Conservation (phyloP, 257 asterid genomes). For the Fraxinus quadrangulata region DNA sequence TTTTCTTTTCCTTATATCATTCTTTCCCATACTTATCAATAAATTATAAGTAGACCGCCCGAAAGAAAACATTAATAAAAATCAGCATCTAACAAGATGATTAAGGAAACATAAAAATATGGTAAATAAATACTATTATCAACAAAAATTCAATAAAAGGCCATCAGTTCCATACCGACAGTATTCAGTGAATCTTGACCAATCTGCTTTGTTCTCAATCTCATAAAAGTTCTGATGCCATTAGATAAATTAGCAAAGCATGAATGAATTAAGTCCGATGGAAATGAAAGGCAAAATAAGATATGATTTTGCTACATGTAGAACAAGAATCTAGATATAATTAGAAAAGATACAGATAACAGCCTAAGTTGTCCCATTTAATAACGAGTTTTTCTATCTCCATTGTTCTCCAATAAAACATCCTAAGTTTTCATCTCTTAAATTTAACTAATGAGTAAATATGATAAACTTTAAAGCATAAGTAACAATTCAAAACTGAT, state of each 20-base stretch:
- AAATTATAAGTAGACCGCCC: background rate
- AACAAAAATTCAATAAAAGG: conserved; percentile 13
- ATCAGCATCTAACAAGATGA: background rate
- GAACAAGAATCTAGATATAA: background rate
- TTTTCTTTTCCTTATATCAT: background rate
- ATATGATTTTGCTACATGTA: conserved; percentile 5
- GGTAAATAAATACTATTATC: conserved; percentile 17
- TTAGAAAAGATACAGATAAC: background rate
- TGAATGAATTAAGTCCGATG: conserved; percentile 17
- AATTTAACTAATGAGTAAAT: background rate
- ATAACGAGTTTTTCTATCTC: background rate
- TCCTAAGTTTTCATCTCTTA: background rate
- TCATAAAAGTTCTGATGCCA: conserved; percentile 50
- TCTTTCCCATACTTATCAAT: background rate
- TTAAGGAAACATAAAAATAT: background rate
- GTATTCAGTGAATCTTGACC: conserved; percentile 70
- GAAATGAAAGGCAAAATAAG: conserved; percentile 9
- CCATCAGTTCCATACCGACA: conserved; percentile 56
- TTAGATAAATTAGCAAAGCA: conserved; percentile 20
- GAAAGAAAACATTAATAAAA: background rate
- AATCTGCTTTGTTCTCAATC: conserved; percentile 75
- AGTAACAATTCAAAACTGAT: background rate
- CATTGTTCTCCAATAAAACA: background rate
- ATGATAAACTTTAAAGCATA: background rate
- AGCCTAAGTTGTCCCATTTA: background rate